Percentiles rank a stretch among this genome's conserved stretches.
These are phyloP conservation scores for Solanum chiquidenum DNA, from an alignment of 257 asterid species.

Conservation along the genomic window DNA sequence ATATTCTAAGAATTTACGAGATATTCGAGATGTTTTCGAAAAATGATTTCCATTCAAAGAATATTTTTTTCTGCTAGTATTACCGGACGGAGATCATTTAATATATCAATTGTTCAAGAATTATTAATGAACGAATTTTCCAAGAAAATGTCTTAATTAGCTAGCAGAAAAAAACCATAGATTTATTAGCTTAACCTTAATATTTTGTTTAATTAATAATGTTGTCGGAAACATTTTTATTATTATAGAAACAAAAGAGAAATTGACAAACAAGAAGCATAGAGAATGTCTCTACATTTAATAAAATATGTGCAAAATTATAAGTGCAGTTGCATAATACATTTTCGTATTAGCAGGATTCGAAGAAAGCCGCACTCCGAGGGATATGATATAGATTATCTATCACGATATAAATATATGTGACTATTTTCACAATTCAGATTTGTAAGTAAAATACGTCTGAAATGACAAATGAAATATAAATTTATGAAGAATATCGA, in stretches of 20 bases:
- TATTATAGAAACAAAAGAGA: neutral
- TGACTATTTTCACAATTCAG: accelerated
- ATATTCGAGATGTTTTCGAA: no score
- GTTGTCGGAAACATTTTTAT: neutral
- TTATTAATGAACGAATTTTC: neutral
- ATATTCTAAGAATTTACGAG: no score
- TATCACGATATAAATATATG: accelerated
- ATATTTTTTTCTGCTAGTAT: no score
- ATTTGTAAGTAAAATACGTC: neutral
- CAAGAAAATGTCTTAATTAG: neutral
- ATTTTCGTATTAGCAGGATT: neutral
- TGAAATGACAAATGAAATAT: neutral
- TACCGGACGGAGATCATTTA: neutral
- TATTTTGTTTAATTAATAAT: neutral
- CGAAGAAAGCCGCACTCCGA: neutral
- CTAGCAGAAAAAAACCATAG: neutral
- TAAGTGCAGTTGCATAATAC: neutral
- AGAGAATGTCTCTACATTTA: neutral
- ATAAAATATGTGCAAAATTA: no score
- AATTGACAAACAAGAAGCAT: neutral
- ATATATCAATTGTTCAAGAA: neutral
- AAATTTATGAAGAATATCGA: neutral
- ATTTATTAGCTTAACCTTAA: neutral
- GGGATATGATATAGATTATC: neutral
- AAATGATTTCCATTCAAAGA: no score